Conservation (phyloP, 345 rosid species). For the Nasturtium officinale region DNA sequence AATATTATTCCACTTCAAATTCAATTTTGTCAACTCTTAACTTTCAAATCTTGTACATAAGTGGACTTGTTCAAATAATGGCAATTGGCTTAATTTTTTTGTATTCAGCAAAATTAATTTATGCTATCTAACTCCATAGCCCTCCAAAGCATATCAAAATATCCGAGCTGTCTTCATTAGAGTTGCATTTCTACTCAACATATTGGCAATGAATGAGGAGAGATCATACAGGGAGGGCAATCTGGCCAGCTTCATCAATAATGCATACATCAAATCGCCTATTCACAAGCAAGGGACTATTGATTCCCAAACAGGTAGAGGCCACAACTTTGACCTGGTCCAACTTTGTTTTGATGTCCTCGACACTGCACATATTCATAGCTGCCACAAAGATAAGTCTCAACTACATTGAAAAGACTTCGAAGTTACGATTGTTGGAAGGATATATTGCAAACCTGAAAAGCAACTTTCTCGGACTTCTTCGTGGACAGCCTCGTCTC, state of each 20-base stretch:
- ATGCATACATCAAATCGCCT: slow-evolving; percentile 93
- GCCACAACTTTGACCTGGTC: slow-evolving; percentile 91
- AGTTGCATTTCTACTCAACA: slow-evolving; percentile 14
- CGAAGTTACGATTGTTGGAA: slow-evolving; percentile 28
- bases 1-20: slow-evolving; percentile 13
- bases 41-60: slow-evolving; percentile 6
- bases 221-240: slow-evolving; percentile 78
- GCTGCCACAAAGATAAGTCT: slow-evolving; percentile 51
- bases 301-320: slow-evolving; percentile 87
- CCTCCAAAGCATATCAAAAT: slow-evolving; percentile 8
- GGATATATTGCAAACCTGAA: slow-evolving; percentile 56
- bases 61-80: background rate
- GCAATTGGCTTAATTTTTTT: background rate
- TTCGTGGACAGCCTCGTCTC: slow-evolving; percentile 80
- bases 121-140: slow-evolving; percentile 5
- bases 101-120: background rate
- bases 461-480: slow-evolving; percentile 76
- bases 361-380: slow-evolving; percentile 57
- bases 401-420: slow-evolving; percentile 35
- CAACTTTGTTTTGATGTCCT: slow-evolving; percentile 66
- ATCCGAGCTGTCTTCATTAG: slow-evolving; percentile 12
- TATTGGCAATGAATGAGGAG: slow-evolving; percentile 28
- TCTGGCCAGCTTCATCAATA: slow-evolving; percentile 99
- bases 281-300: slow-evolving; percentile 80
- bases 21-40: slow-evolving; percentile 5